Evolutionary conservation across 2,329 filamentous ascomycete species (phyloP), one percentile per base, ranked within the genome.

Genomic region (Hymenoscyphus repandus): DNA sequence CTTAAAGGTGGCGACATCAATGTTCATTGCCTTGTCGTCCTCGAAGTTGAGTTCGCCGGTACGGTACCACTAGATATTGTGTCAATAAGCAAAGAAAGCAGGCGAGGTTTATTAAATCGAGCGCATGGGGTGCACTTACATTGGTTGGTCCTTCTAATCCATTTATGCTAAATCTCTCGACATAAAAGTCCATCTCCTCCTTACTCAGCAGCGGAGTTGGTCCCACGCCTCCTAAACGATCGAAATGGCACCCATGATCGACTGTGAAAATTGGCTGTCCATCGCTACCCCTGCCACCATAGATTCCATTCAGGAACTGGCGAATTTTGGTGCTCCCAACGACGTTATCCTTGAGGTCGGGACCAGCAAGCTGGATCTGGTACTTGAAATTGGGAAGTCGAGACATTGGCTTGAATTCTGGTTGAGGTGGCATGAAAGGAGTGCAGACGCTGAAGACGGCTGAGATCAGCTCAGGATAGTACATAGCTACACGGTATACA

Each of bases 361-460:
- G 80, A 17, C 83, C 82, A 1, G 76, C 78, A 46, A 96, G 79
- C 58, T 95, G 89, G 41, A 93, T 66, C 74, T 96, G 92, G 69
- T 99, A 99, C 12, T 71, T 76, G 64, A 95, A 92, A 62, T 87
- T 86, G 39, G 84, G 82, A 37, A 88, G 60, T 17, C 66, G 62
- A 58, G 66, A 71, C 39, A 85, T 71, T 1, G 82, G 72, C 13
- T 78, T 56, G 63, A 73, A 88, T 18, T 65, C 68, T 48, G 66
- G 72, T 52, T 62, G 59, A 0, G 86, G 85, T 2, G 79, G 68
- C 3, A 63, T 62, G 67, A 85, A 95, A 0, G 91, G 88, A 27
- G 89, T 91, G 71, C 88, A 93, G 54, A 96, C 73, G 58, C 80
- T 80, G 72, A 96, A 92, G 54, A 96, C 74, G 61, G 83, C 84